Base-by-base conservation (phyloP, 1,284 basidiomycete genomes). In the Cystobasidium slooffiae region DNA sequence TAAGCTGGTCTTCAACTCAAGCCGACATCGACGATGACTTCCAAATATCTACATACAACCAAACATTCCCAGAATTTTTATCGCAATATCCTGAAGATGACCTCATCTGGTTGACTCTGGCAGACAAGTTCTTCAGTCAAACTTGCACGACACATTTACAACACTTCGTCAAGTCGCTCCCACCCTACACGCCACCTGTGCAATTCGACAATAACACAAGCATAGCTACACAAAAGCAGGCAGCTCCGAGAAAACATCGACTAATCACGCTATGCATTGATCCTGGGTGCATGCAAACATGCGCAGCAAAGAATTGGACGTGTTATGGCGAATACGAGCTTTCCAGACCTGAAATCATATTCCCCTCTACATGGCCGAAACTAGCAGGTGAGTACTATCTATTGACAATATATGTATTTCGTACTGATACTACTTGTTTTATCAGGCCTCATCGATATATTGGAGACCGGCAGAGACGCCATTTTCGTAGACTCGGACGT, bases 401-500 rank as follows among this genome's bases (percentile, higher is more conserved):
- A 18, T 41, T 41, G 5, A 41, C 6, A 9, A 7, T 59, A 18
- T 47, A 22, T 46, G 14, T 43, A 10, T 10, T 22, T 46, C 20
- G 9, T 31, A 46, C 16, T 7, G 6, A 58, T 65, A 43, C 4
- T 22, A 56, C 18, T n/a, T 59, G 12, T 8, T 47, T 24, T 14
- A 31, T 37, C 49, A 72, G 73, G 73, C 22, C 52, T 75, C 39
- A 72, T 72, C 24, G 74, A 75, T 44, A 75, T 62, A n/a, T 51
- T 75, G 6, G 68, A 70, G 43, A 62, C 69, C 12, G 74, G 74
- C 12, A 43, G 74, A 53, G 68, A 72, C 46, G 68, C 62, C 18
- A 41, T 75, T 49, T 75, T 75, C 58, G 74, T 75, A n/a, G 74
- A 75, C 39, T 72, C 74, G 9, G 74, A 75, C 52, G 74, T 75